Evolutionary conservation across 352 stramenopile genomes (phyloP).

Genomic region (Ophiocytium majus): DNA sequence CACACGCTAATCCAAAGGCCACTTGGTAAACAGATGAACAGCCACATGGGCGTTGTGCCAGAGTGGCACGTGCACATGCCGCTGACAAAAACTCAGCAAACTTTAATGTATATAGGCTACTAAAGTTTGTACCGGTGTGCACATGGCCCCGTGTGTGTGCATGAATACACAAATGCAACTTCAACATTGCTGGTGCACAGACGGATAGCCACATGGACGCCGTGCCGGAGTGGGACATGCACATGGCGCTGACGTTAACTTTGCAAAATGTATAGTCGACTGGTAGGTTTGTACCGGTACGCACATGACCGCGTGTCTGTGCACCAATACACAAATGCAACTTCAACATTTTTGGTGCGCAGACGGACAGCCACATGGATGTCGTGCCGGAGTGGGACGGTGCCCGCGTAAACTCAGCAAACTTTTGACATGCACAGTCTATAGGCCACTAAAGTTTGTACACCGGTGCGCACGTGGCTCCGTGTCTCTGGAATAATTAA

Average conservation of each 20-base stretch:
- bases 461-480: background rate
- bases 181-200: conserved; percentile 42
- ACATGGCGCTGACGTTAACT: conserved; percentile 67
- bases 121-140: too few species aligned
- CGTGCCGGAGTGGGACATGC: conserved; percentile 68
- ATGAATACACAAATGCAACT: background rate
- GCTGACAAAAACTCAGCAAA: too few species aligned
- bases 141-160: background rate
- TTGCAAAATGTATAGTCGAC: too few species aligned
- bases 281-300: too few species aligned
- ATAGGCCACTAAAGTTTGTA: too few species aligned
- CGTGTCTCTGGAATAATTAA: background rate
- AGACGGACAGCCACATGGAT: conserved; percentile 78
- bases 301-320: background rate
- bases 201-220: conserved; percentile 81
- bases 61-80: conserved; percentile 72
- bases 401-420: too few species aligned
- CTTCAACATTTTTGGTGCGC: conserved; percentile 21
- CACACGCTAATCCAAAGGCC: background rate
- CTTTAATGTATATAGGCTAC: too few species aligned
- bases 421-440: too few species aligned
- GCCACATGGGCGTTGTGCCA: conserved; percentile 75
- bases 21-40: conserved; percentile 64
- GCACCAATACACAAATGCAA: background rate
- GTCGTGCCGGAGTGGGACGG: conserved; percentile 76